Evolutionary conservation across 2,329 filamentous ascomycete species (phyloP).

Genomic region (Calonectria pteridis): DNA sequence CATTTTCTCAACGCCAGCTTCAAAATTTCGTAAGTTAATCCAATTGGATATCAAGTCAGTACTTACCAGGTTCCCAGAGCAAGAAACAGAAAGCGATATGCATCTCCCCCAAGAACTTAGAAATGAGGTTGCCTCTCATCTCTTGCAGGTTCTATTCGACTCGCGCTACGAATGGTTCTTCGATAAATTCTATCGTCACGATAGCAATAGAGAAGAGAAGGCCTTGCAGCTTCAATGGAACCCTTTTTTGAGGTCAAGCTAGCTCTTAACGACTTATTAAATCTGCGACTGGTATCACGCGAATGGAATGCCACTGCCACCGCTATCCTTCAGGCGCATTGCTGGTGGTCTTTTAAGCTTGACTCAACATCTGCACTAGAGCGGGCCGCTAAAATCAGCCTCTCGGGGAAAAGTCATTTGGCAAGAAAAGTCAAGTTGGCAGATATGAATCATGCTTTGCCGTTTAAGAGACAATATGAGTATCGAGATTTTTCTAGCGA

Average conservation of each 20-base stretch:
- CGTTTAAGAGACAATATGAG: not conserved
- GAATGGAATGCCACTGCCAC: not conserved
- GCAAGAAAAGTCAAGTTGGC: not conserved
- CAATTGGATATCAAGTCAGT: not conserved
- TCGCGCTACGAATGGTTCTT: not conserved
- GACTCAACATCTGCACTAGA: not conserved
- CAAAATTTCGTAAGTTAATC: not conserved
- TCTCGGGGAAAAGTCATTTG: not conserved
- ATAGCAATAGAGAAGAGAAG: not conserved
- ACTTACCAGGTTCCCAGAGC: not conserved
- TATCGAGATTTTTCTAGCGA: not conserved
- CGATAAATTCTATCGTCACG: not conserved
- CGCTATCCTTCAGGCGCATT: not conserved
- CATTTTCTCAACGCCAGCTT: not conserved
- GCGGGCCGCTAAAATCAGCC: too few species aligned
- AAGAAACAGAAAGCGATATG: not conserved
- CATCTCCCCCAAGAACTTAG: not conserved
- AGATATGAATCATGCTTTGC: not conserved
- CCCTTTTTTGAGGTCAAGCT: not conserved
- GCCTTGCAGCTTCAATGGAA: not conserved
- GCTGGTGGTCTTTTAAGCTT: not conserved
- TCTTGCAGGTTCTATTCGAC: not conserved
- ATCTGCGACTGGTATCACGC: not conserved
- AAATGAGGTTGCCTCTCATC: not conserved
- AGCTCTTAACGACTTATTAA: not conserved